phyloP scores from a whole-genome alignment of 2,329 filamentous ascomycete species.

The Apiospora sp. region DNA sequence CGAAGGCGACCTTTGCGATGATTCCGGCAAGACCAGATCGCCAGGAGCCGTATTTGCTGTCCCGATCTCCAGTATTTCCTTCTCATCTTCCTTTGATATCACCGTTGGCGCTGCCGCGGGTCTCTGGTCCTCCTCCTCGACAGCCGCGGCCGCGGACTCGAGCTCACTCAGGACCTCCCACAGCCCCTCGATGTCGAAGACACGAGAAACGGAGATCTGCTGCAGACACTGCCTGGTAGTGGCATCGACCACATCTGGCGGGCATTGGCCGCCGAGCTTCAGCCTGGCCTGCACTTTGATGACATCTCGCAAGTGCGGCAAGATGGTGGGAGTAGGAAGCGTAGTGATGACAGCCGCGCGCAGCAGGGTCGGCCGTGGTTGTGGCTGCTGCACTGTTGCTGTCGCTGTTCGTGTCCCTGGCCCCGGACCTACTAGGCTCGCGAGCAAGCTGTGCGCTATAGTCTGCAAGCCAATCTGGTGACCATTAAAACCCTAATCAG shows the following conservation, averaged over 20 bases:
- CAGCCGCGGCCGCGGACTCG: constrained; percentile 35
- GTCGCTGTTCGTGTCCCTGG: background rate
- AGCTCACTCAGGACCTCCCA: constrained; percentile 64
- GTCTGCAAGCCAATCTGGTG: constrained; percentile 56
- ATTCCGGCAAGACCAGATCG: constrained; percentile 30
- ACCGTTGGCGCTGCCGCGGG: background rate
- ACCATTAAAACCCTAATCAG: background rate
- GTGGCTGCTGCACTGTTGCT: background rate
- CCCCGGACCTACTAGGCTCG: constrained; percentile 25
- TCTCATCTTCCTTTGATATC: background rate
- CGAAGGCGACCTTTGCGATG: constrained; percentile 30
- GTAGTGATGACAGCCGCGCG: constrained; percentile 58
- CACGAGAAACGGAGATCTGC: constrained; percentile 59
- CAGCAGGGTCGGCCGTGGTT: constrained; percentile 13
- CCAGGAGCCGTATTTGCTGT: background rate
- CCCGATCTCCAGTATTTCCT: background rate
- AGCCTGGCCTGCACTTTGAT: constrained; percentile 46
- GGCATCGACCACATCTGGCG: constrained; percentile 31
- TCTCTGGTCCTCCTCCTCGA: background rate
- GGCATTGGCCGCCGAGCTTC: constrained; percentile 30
- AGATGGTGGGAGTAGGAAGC: constrained; percentile 49
- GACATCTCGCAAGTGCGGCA: constrained; percentile 51
- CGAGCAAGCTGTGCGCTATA: constrained; percentile 50
- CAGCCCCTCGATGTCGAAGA: constrained; percentile 67
- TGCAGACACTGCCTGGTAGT: constrained; percentile 51